These are phyloP conservation scores for Rhizophagus prolifer DNA, from an alignment of 192 early-diverging fungal species.

Conservation along the genomic window DNA sequence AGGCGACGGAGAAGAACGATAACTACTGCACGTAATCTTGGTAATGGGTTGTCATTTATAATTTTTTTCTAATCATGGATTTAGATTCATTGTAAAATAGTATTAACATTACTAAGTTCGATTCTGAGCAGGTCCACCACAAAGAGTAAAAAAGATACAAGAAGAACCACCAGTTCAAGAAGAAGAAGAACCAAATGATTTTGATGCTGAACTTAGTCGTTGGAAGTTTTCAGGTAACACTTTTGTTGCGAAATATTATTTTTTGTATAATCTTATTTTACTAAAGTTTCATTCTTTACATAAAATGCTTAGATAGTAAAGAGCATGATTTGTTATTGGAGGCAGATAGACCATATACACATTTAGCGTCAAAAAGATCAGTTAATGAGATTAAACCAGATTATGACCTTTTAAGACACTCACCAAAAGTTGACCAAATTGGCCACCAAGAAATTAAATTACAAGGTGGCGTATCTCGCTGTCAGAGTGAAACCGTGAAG, in stretches of 20 bases:
- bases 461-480: background rate
- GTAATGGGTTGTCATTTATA: background rate
- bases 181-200: background rate
- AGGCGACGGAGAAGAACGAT: background rate
- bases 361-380: background rate
- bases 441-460: background rate
- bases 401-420: background rate
- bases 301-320: conserved; percentile 1
- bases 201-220: background rate
- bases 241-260: background rate
- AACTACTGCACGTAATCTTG: background rate
- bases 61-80: background rate
- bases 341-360: background rate
- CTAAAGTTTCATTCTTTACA: background rate
- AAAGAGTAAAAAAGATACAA: conserved; percentile 2
- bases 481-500: background rate
- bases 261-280: background rate
- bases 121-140: conserved; percentile 3
- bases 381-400: background rate
- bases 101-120: background rate
- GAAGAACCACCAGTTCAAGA: background rate
- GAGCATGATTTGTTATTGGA: background rate
- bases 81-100: background rate
- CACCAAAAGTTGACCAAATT: background rate
- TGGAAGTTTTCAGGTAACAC: background rate